Base-by-base conservation (phyloP, 2,329 filamentous ascomycete genomes). In the Claviceps quebecensis region DNA sequence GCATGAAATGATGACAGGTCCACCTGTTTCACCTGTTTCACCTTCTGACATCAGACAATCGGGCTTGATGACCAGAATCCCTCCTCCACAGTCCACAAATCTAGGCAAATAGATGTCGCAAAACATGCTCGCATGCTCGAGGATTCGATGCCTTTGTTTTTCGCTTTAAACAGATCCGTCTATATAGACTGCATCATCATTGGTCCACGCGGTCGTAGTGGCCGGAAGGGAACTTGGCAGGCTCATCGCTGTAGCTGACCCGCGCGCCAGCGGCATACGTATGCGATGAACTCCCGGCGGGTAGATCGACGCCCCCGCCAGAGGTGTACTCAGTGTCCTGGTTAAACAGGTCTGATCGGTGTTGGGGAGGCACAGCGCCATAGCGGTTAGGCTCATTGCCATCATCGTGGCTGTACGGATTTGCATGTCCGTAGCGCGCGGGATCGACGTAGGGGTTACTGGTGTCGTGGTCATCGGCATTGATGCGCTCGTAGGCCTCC, bases 401-500 rank as follows among this genome's bases (percentile, higher is more conserved):
- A 50, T 72, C 69, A 39, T 68, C 63, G 38, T 63, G 61, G 56
- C 61, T 65, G 60, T 69, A 69, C 16, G 65, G 66, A 53, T 67
- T 67, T 51, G 61, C 59, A 48, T 66, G 61, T 51, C 63, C 66
- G 56, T 71, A 72, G 38, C 60, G 63, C 43, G 60, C 62, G 51
- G 58, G 54, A 45, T 59, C 58, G 48, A 55, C 59, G 49, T 62
- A 62, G 22, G 56, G 64, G 53, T 65, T 61, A 55, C 67, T 64
- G 57, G 69, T 56, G 50, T 76, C 70, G 55, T 78, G 71, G 58
- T 80, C 74, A 52, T 77, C 71, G 66, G 72, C 70, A 63, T 80
- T 73, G 55, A 83, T 73, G 14, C 77, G 77, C 48, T 80, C 77
- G 59, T 84, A 84, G 44, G 77, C 74, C 60, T 83, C 80, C 56